Percentiles rank a stretch among this genome's conserved stretches.
These are phyloP conservation scores for Zygotorulaspora mrakii DNA, from an alignment of 1,139 yeast genomes.

Conservation along the genomic window DNA sequence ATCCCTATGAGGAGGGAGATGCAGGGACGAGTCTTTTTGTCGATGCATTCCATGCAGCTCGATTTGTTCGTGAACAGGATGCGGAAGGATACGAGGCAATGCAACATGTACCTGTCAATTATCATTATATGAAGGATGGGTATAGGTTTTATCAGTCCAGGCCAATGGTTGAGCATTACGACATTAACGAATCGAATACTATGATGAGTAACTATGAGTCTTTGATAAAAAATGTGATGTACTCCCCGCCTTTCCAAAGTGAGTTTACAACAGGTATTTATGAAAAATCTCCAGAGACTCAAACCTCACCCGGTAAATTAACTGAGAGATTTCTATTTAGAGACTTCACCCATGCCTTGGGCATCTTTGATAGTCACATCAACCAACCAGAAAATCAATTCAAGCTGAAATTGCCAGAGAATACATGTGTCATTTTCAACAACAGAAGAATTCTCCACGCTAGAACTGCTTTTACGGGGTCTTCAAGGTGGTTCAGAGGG, in stretches of 20 bases:
- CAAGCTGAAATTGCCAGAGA: conserved; percentile 55
- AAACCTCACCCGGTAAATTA: conserved; percentile 36
- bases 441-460: conserved; percentile 74
- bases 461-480: conserved; percentile 53
- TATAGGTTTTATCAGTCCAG: conserved; percentile 63
- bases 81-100: conserved; percentile 64
- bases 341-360: conserved; percentile 58
- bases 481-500: conserved; percentile 73
- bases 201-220: conserved; percentile 35
- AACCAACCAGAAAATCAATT: conserved; percentile 55
- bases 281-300: conserved; percentile 31
- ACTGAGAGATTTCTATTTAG: conserved; percentile 43
- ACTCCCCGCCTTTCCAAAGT: conserved; percentile 85
- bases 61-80: conserved; percentile 50
- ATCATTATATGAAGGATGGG: conserved; percentile 62
- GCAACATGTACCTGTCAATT: conserved; percentile 61
- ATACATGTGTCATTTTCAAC: conserved; percentile 66
- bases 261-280: conserved; percentile 61
- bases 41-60: conserved; percentile 71
- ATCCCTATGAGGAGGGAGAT: conserved; percentile 66
- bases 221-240: conserved; percentile 57
- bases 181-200: conserved; percentile 33
- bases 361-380: conserved; percentile 56
- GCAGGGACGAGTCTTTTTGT: conserved; percentile 51
- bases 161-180: conserved; percentile 63